Base-by-base conservation (phyloP, 2,329 filamentous ascomycete species). In the Hypoxylon sp. region DNA sequence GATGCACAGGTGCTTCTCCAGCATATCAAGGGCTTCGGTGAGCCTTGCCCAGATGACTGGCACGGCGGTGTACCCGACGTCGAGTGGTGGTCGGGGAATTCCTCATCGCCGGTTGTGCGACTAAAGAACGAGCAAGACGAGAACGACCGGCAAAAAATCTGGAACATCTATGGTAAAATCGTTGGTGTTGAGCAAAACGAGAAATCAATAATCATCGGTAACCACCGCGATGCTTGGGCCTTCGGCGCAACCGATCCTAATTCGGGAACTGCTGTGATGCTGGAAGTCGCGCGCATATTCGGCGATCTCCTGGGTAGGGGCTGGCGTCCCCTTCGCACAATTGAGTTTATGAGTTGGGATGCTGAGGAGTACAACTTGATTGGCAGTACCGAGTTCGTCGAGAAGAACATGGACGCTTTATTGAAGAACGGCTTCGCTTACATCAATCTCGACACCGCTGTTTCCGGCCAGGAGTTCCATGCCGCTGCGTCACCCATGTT, bases 341-440 rank as follows among this genome's bases (percentile, higher is more conserved):
- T 99, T 71, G 92, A 97, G 78, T 98, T 99, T 79, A 94, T 94
- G 76, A 97, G 93, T 35, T 99, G 96, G 96, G 96, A 99, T 79
- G 96, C 89, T 3, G 91, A 91, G 73, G 94, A 95, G 80, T 98
- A 97, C 83, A 98, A 98, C 80, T 83, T 96, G 50, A 92, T 97
- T 64, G 96, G 96, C 8, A 97, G 94, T 10, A 98, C 96, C 1
- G 96, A 99, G 79, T 95, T 92, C 75, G 96, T 99, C 50, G 96
- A 99, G 81, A 91, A 92, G 51, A 91, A 95, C 72, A 84, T 94
- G 29, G 90, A 94, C 0, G 79, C 83, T 2, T 85, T 99, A 5
- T 91, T 93, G 46, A 83, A 87, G 17, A 87, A 96, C 73, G 95
- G 88, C 0, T 89, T 93, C 70, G 94, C 92, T 9, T 99, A 99